phyloP scores from a whole-genome alignment of 1,284 basidiomycete genomes.

The Trametes polyzona region DNA sequence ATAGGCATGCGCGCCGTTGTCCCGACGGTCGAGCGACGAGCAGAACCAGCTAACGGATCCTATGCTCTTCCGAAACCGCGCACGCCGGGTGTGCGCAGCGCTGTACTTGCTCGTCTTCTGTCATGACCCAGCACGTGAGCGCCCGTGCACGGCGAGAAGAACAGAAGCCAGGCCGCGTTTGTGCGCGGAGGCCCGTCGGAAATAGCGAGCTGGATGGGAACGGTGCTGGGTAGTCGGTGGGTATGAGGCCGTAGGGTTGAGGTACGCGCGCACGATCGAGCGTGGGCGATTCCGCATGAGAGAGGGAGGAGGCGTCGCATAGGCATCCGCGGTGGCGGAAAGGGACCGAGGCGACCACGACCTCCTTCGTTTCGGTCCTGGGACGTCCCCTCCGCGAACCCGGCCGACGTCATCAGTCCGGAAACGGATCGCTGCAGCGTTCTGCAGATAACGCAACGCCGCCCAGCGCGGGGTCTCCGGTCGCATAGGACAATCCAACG shows the following conservation, averaged over 20 bases:
- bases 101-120: background rate
- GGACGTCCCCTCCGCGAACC: background rate
- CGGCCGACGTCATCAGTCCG: background rate
- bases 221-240: no score
- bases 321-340: slow-evolving; percentile 3
- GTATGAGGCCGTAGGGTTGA: no score
- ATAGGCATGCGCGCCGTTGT: slow-evolving; percentile 22
- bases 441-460: background rate
- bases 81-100: background rate
- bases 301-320: background rate
- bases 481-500: background rate
- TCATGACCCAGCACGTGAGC: background rate
- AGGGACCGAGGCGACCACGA: background rate
- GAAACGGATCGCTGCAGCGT: background rate
- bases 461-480: background rate
- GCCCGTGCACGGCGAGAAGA: background rate
- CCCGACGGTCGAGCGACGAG: slow-evolving; percentile 10
- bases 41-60: background rate
- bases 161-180: background rate
- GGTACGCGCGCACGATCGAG: no score
- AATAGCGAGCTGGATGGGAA: no score
- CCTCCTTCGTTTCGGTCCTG: background rate
- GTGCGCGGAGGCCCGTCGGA: background rate
- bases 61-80: background rate
- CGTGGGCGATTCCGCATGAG: background rate